A percentile compares a stretch with the other conserved stretches of the same genome.
Conservation (phyloP, 495 filamentous ascomycete species). For the Penicillium arizonense region DNA sequence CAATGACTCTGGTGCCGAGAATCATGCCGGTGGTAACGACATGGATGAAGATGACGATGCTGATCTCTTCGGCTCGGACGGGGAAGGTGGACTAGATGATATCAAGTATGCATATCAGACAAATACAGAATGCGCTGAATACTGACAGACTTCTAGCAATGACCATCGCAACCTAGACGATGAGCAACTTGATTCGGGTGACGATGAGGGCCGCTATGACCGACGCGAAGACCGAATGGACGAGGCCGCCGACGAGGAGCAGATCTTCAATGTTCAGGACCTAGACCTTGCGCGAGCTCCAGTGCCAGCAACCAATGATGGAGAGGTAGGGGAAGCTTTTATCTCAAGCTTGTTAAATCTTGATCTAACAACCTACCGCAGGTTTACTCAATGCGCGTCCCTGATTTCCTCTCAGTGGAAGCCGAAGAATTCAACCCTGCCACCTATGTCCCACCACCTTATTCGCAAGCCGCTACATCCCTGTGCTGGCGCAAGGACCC, state of each 20-base stretch:
- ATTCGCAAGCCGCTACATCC: constrained; percentile 63
- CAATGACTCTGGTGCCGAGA: constrained; percentile 18
- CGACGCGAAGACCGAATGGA: constrained; percentile 46
- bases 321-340: constrained; percentile 41
- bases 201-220: constrained; percentile 61
- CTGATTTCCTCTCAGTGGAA: constrained; percentile 74
- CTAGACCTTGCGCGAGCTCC: constrained; percentile 62
- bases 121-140: constrained; percentile 26
- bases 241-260: constrained; percentile 44
- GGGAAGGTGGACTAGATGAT: constrained; percentile 40
- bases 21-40: constrained; percentile 35
- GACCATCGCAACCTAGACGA: constrained; percentile 62
- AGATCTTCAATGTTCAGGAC: constrained; percentile 55
- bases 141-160: constrained; percentile 36
- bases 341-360: not conserved
- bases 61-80: constrained; percentile 66
- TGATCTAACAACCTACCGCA: constrained; percentile 26
- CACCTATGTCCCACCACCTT: constrained; percentile 68
- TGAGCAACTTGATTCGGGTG: constrained; percentile 77
- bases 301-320: constrained; percentile 69
- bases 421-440: constrained; percentile 70
- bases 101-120: constrained; percentile 30
- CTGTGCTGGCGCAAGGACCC: constrained; percentile 70
- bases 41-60: constrained; percentile 50
- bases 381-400: constrained; percentile 78